Evolutionary conservation across 352 stramenopile genomes (phyloP), one percentile per base, ranked within the genome.

Genomic region (Pythium aristosporum): DNA sequence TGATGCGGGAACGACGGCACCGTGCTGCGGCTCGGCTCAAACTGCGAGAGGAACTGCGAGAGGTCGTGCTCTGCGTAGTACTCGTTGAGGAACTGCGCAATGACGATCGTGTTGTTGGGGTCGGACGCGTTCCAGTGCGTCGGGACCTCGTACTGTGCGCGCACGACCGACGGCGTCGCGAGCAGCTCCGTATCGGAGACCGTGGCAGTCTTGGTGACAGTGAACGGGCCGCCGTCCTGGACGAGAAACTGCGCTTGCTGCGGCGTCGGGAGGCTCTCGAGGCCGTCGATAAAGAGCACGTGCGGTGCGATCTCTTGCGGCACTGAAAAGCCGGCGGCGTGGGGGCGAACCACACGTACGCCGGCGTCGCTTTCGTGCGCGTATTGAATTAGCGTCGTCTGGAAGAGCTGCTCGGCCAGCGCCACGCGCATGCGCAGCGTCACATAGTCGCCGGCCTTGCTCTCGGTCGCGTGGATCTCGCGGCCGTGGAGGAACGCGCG

Each of bases 211-310:
- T 74, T 65, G 15, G 72, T 76, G 52, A 76, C 50, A 0, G 68
- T 64, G 32, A 82, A 66, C 39, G 75, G 77, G 36, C 86, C 71
- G 5, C 57, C 47, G 34, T 74, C 73, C 28, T 79, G 76, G 25
- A 10, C 10, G 68, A 89, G 78, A 39, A 74, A 70, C 34, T 67
- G 67, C n/a, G 79, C 76, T 62, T 89, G 80, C 56, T 80, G 79
- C 52, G 84, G 71, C 25, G 84, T 88, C 5, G 84, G 84, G 47
- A 93, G 90, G 57, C 71, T 80, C 68, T 93, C 82, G 20, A 93
- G 71, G 21, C 79, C 84, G 67, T 87, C 84, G 11, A 91, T 63
- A 67, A 79, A 93, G 50, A 75, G 46, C 20, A 91, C 69, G 20
- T 87, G 71, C 5, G n/a, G 8, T 2, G 69, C 60, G 3, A 93